Conservation (phyloP, 106 monocot species). For the Posidonia australis region DNA sequence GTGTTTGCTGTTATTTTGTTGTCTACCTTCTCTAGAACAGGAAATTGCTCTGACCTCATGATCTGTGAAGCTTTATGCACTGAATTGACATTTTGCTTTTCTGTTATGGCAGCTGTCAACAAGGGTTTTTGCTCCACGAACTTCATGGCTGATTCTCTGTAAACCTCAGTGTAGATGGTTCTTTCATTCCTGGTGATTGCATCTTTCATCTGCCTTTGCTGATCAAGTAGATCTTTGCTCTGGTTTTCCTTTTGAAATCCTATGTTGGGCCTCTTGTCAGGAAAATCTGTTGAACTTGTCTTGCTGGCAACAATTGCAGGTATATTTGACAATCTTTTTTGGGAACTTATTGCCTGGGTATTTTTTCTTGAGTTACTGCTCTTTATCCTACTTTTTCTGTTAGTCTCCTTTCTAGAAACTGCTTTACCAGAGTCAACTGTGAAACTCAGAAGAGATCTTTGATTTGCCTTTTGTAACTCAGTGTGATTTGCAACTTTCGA, state of each 20-base stretch:
- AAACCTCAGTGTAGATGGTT: not conserved
- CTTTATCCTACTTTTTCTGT: slow-evolving; percentile 10
- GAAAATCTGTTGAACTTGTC: not conserved
- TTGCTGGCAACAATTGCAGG: not conserved
- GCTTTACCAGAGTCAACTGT: slow-evolving; percentile 1
- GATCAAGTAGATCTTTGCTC: not conserved
- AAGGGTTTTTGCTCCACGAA: not conserved
- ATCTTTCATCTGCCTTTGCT: not conserved
- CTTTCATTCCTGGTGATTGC: not conserved
- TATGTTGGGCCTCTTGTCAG: not conserved
- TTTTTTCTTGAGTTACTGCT: slow-evolving; percentile 10
- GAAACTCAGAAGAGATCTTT: slow-evolving; percentile 7
- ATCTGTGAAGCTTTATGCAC: not conserved
- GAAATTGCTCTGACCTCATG: slow-evolving; percentile 6
- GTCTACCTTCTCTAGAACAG: slow-evolving; percentile 17
- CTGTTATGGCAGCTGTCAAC: slow-evolving; percentile 5
- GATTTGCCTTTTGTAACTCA: not conserved
- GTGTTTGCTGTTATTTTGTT: slow-evolving; percentile 3
- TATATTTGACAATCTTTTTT: slow-evolving; percentile 1
- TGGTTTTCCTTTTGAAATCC: not conserved
- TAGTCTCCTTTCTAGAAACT: not conserved
- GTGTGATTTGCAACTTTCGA: not conserved
- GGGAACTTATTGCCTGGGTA: not conserved
- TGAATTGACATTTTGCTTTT: slow-evolving; percentile 9
- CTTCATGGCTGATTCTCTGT: not conserved